These are phyloP conservation scores for Irpex rosettiformis DNA, from an alignment of 1,284 basidiomycete genomes.

Conservation along the genomic window DNA sequence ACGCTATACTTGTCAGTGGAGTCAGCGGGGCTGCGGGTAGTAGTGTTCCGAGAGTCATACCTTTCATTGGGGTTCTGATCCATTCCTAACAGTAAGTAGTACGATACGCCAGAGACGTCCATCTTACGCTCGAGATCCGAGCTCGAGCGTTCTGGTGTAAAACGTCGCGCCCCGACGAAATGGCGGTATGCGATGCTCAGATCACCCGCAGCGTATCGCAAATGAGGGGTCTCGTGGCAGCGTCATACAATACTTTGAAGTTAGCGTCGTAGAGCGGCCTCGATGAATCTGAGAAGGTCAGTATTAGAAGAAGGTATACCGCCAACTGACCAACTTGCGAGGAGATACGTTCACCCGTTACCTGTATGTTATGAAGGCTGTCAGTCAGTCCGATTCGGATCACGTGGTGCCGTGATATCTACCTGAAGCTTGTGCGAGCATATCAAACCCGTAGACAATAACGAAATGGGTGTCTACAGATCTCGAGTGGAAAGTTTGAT, in stretches of 20 bases:
- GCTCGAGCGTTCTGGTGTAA: background rate
- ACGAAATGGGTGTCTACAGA: background rate
- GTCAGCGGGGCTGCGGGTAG: background rate
- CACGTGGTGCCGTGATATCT: background rate
- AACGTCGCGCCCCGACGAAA: background rate
- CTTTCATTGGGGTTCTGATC: background rate
- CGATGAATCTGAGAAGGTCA: background rate
- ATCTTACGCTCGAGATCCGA: background rate
- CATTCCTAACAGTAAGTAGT: background rate
- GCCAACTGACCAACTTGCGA: background rate
- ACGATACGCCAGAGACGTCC: background rate
- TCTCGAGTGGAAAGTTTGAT: background rate
- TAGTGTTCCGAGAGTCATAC: background rate
- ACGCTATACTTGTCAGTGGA: background rate
- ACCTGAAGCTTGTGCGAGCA: background rate
- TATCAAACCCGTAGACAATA: background rate
- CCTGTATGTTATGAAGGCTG: background rate
- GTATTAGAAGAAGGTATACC: background rate
- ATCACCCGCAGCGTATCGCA: background rate
- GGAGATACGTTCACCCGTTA: background rate
- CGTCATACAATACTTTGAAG: background rate
- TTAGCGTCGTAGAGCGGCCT: background rate
- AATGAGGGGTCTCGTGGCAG: background rate
- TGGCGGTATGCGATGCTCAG: background rate
- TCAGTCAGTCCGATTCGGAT: background rate